phyloP scores from a whole-genome alignment of 2,329 filamentous ascomycete species.

The Apiospora marii region DNA sequence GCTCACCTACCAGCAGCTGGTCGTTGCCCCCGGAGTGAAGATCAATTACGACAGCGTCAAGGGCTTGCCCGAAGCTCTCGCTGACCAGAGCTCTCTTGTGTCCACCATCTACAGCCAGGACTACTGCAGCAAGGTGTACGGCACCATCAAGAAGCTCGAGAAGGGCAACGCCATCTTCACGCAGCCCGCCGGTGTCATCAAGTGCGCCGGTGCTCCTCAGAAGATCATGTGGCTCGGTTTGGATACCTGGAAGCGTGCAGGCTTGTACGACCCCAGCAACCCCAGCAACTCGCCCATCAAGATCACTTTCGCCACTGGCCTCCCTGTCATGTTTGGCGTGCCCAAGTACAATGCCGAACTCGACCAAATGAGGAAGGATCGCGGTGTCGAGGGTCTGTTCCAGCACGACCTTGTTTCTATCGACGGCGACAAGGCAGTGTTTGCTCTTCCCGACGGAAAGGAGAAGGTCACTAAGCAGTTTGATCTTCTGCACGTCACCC shows the following conservation, averaged over 20 bases:
- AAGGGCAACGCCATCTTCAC: constrained; percentile 48
- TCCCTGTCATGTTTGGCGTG: constrained; percentile 48
- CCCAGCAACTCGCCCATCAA: constrained; percentile 35
- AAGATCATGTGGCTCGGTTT: constrained; percentile 51
- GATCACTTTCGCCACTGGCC: constrained; percentile 46
- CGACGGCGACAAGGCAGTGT: constrained; percentile 44
- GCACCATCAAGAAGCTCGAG: constrained; percentile 45
- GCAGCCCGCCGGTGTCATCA: constrained; percentile 47
- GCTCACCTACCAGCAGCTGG: constrained; percentile 47
- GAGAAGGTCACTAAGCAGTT: constrained; percentile 44
- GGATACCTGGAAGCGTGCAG: constrained; percentile 47
- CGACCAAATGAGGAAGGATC: constrained; percentile 44
- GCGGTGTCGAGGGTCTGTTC: constrained; percentile 48
- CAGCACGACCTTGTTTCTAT: constrained; percentile 48
- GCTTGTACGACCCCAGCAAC: constrained; percentile 35
- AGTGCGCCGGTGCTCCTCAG: constrained; percentile 49
- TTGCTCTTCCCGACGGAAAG: constrained; percentile 36
- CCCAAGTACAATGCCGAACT: constrained; percentile 48
- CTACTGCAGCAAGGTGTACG: constrained; percentile 46
- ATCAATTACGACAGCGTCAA: constrained; percentile 45
- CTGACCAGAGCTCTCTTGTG: constrained; percentile 43
- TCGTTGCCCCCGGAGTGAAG: constrained; percentile 48
- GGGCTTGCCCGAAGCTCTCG: constrained; percentile 45
- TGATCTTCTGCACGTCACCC: constrained; percentile 47
- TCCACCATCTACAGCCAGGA: constrained; percentile 49